Percentiles rank a stretch among this genome's conserved stretches.
These are phyloP conservation scores for Ogataea ganodermae DNA, from an alignment of 805 yeast genomes.

Conservation along the genomic window DNA sequence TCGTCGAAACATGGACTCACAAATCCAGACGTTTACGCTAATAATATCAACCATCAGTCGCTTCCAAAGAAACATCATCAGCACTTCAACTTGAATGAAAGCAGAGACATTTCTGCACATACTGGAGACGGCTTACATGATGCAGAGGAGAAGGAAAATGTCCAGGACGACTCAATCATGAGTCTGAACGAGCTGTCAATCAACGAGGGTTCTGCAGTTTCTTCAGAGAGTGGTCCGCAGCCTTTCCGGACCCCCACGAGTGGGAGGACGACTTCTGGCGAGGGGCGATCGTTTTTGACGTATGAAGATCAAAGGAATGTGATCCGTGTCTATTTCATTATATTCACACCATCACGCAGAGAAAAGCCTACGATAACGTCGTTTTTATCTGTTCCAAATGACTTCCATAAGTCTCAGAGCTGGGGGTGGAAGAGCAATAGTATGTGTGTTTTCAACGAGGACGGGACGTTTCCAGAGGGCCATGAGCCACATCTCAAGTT, in stretches of 20 bases:
- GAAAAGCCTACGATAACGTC: slow-evolving; percentile 49
- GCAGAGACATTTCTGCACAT: slow-evolving; percentile 6
- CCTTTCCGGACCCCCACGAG: slow-evolving; percentile 4
- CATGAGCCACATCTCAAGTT: slow-evolving; percentile 48
- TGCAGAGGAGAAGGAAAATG: slow-evolving; percentile 27
- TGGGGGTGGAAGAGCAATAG: slow-evolving; percentile 66
- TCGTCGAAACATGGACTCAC: slow-evolving; percentile 42
- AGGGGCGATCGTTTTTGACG: slow-evolving; percentile 35
- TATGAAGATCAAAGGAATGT: slow-evolving; percentile 50
- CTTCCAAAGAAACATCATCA: slow-evolving; percentile 24
- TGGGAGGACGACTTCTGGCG: slow-evolving; percentile 7
- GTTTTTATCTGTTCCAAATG: slow-evolving; percentile 56
- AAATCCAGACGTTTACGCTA: slow-evolving; percentile 40
- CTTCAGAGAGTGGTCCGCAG: not conserved
- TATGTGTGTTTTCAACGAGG: slow-evolving; percentile 53
- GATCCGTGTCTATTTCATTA: slow-evolving; percentile 52
- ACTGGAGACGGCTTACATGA: slow-evolving; percentile 9
- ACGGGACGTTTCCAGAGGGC: slow-evolving; percentile 46
- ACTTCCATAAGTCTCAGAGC: slow-evolving; percentile 53
- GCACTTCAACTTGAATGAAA: slow-evolving; percentile 4
- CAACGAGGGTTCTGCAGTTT: slow-evolving; percentile 13
- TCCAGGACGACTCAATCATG: slow-evolving; percentile 27
- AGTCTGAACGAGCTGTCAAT: slow-evolving; percentile 25
- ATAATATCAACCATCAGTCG: slow-evolving; percentile 29
- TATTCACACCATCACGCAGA: slow-evolving; percentile 54